Evolutionary conservation across 805 yeast genomes (phyloP), one percentile per base, ranked within the genome.

Genomic region (Cyberlindnera euphorbiiphila): DNA sequence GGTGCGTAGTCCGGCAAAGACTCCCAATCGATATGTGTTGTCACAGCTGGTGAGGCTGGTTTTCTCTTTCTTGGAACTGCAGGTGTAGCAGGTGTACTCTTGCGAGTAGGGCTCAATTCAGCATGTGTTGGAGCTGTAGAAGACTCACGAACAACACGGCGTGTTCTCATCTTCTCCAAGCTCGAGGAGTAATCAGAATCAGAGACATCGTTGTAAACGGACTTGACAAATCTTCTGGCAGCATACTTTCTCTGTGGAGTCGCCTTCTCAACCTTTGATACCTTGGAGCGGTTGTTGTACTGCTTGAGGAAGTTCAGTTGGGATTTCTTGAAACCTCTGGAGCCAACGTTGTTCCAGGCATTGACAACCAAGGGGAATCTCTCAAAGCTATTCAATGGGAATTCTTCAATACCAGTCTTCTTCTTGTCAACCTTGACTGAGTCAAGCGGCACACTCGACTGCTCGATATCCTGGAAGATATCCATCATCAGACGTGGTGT

Each of bases 1-100:
- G 97, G 97, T n/a, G 86, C 78, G 61, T 71, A 87, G 60, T 88
- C 96, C 25, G 88, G 88, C 39, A 89, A 64, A 19, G 77, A 64
- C 56, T 79, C 83, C 71, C 85, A 85, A 39, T 76, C 77, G 44
- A 69, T 62, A 39, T 72, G 70, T n/a, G 72, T 73, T 27, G 66
- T 65, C 13, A 57, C 50, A 15, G 70, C 64, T 29, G 71, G 59
- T 1, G 72, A 63, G 39, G 61, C 60, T 41, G 66, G 62, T 49
- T 64, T 63, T 30, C 45, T 37, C 66, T 69, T 68, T 49, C 66
- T 66, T 18, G 52, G 52, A 15, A 42, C 41, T 11, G 55, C 52
- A 9, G 67, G 61, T 6, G 54, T 50, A 9, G 56, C 46, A n/a
- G 43, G 42, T 9, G 39, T 34, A 13, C 59, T 63, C 37, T 32